Conservation (phyloP, 169 alveolate genomes). For the Toxoplasma gondii region DNA sequence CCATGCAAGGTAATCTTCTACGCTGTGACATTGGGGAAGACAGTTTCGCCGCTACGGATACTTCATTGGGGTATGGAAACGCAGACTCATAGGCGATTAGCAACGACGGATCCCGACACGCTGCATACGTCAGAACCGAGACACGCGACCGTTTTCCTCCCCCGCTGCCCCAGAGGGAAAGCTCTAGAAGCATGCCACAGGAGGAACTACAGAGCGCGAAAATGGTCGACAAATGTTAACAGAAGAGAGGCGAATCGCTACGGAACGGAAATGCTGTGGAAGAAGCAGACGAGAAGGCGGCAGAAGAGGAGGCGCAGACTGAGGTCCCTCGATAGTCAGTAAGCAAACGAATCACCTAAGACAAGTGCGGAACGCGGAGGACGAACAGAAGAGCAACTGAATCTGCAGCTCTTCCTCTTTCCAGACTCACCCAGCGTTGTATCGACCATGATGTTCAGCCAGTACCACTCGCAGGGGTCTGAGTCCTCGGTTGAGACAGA, state of each 20-base stretch:
- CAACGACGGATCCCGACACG: too few relatives aligned
- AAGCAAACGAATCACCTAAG: neutral
- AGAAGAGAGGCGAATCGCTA: neutral
- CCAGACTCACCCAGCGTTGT: conserved; percentile 27
- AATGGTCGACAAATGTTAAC: neutral
- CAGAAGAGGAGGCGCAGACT: neutral
- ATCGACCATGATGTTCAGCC: conserved; percentile 64
- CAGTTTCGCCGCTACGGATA: too few relatives aligned
- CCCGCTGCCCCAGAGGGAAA: too few relatives aligned
- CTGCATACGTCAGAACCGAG: too few relatives aligned
- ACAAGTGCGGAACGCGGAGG: neutral
- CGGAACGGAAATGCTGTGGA: neutral
- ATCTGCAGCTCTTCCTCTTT: neutral
- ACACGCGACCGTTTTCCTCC: too few relatives aligned
- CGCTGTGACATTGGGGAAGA: too few relatives aligned
- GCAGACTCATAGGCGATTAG: too few relatives aligned
- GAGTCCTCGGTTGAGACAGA: neutral
- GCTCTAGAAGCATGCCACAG: too few relatives aligned
- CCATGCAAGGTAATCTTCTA: too few relatives aligned
- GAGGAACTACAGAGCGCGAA: neutral
- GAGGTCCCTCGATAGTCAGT: neutral
- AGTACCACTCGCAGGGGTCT: conserved; percentile 65
- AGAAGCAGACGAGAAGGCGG: neutral
- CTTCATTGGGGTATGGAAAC: too few relatives aligned
- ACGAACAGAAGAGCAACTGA: neutral